Base-by-base conservation (phyloP, 2,329 filamentous ascomycete species). In the Helminthosporium solani region DNA sequence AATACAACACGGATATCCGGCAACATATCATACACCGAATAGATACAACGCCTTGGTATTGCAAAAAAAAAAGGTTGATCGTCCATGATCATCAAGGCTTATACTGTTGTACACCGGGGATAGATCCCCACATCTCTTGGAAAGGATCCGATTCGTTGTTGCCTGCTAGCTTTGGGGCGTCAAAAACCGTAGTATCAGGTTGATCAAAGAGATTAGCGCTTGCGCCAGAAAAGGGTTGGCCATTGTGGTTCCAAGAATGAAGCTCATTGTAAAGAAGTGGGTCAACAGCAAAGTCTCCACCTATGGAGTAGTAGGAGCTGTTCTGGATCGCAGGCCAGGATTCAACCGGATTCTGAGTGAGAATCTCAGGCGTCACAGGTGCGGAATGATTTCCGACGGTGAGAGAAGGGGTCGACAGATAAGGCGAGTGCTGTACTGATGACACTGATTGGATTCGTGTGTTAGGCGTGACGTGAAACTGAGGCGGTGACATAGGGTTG, bases 201-300 rank as follows among this genome's bases (percentile, higher is more conserved):
- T 44, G 34, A 2, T 28, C 43, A 11, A 50, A 50, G 2, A 50
- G 43, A 23, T 50, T 50, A 2, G 47, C 31, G 30, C 30, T 23
- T 7, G 20, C 18, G 11, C 33, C 43, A 6, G 18, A 11, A 25
- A 15, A 38, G 3, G 33, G 9, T 28, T 15, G 21, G 19, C 25
- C 38, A 12, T 31, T n/a, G n/a, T n/a, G n/a, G 23, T 25, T 38
- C 35, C 35, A 38, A n/a, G 28, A 12, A 31, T 31, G 9, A 31
- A 6, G 12, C 11, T 25, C 20, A 8, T 25, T 21, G 20, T 25
- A 38, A 9, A 38, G 35, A 25, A 16, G 21, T 12, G 35, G 35
- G 12, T 38, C 20, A 12, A 25, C 20, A 14, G 19, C 12, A 2
- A 25, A 25, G 20, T 27, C 15, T 6, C 23, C 23, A 25, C 23